Evolutionary conservation across 1,284 basidiomycete species (phyloP), one percentile per base, ranked within the genome.

Genomic region (Microbotryum saponariae): DNA sequence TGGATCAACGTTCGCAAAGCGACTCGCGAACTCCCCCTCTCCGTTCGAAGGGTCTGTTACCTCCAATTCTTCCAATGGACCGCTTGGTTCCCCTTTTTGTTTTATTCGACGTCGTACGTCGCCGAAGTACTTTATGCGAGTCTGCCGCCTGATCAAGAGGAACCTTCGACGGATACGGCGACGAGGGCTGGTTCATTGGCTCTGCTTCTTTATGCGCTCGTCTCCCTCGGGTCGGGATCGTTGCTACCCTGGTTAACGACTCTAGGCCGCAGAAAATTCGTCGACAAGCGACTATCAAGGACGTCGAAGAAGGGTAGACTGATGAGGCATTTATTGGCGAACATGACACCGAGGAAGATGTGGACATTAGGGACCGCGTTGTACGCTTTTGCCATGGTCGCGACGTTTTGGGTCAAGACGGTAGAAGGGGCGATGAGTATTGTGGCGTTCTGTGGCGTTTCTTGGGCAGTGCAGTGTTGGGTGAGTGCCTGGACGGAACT

Each of bases 391-490:
- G 78, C 93, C 61, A 91, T 88, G 71, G 80, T 86, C 66, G 85
- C 83, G 47, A 92, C 91, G 0, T 88, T 93, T 77, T 89, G 88
- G 74, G 84, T 94, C 71, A 79, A 78, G 16, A 88, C 84, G n/a
- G 83, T 87, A 2, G 70, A 73, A 23, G 83, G 84, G 0, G 92
- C 91, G 10, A 88, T 87, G 14, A 74, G 85, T 27, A 83, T 88
- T 70, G 88, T 97, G 58, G 85, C 85, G 56, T 74, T 92, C 47
- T 84, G 92, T 18, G 92, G 92, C 48, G 87, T 96, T 47, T 90
- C 87, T 73, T 97, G 92, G 92, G 89, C 91, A 2, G 88, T 96
- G 25, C 89, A 91, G 0, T 83, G 84, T 74, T 90, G 88, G 89
- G 87, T 71, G 33, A 20, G 65, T 51, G 8, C 9, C 54, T 48